Conservation (phyloP, 2,329 filamentous ascomycete genomes). For the Clarireedia monteithiana region DNA sequence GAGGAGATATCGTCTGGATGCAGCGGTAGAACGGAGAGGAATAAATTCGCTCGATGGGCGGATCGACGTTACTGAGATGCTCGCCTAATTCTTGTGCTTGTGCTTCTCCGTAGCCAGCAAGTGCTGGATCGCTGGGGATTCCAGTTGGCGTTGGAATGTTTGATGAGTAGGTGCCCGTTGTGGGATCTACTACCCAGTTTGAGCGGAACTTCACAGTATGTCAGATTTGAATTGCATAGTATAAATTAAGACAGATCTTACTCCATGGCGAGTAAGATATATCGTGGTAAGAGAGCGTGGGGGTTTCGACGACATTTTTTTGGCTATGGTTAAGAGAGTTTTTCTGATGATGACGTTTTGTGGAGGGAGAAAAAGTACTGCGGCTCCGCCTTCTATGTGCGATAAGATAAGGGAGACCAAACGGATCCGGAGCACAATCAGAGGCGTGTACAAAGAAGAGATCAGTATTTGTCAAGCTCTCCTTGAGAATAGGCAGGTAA, state of each 20-base stretch:
- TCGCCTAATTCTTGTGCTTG: slow-evolving; percentile 72
- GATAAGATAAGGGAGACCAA: slow-evolving; percentile 7
- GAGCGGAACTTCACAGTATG: slow-evolving; percentile 64
- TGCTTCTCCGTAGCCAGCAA: slow-evolving; percentile 78
- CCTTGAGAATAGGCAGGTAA: too few species aligned
- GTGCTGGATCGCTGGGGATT: slow-evolving; percentile 77
- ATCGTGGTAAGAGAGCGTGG: slow-evolving; percentile 35
- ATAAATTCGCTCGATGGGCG: slow-evolving; percentile 70
- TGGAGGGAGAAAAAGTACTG: background rate
- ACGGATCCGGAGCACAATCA: slow-evolving; percentile 18
- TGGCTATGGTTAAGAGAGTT: background rate
- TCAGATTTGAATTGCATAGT: slow-evolving; percentile 11
- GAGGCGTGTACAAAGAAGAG: too few species aligned
- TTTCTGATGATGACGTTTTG: slow-evolving; percentile 6
- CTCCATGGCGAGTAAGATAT: slow-evolving; percentile 68
- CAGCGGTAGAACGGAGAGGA: slow-evolving; percentile 83
- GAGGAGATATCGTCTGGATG: slow-evolving; percentile 72
- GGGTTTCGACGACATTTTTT: slow-evolving; percentile 3
- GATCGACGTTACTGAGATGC: slow-evolving; percentile 53
- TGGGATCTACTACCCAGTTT: slow-evolving; percentile 78
- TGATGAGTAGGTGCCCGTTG: slow-evolving; percentile 70
- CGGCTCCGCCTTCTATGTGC: background rate
- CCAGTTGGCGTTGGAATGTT: slow-evolving; percentile 75
- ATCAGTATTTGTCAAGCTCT: too few species aligned
- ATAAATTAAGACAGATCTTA: slow-evolving; percentile 37